phyloP scores from a whole-genome alignment of 2,329 filamentous ascomycete genomes.

The Penicillium concentricum region DNA sequence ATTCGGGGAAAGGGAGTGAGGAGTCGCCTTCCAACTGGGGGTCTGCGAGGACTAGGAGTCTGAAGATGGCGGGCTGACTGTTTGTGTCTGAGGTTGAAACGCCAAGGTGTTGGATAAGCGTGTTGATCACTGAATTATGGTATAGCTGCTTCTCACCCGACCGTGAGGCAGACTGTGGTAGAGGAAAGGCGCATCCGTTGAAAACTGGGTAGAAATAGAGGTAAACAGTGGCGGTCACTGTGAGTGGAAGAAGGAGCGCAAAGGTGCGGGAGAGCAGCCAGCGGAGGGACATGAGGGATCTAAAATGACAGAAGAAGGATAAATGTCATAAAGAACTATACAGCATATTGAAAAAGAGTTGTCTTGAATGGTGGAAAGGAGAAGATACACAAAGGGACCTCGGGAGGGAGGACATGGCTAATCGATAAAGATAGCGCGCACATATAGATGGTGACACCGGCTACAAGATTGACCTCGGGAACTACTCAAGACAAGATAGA shows the following conservation, averaged over 20 bases:
- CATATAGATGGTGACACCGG: not conserved
- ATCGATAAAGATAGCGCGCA: not conserved
- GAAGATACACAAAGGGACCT: not conserved
- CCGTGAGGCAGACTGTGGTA: slow-evolving; percentile 29
- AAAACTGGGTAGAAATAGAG: slow-evolving; percentile 87
- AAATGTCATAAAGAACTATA: slow-evolving; percentile 17
- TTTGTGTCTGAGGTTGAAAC: slow-evolving; percentile 12
- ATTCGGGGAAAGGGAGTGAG: slow-evolving; percentile 62
- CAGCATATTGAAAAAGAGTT: slow-evolving; percentile 19
- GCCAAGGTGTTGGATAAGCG: slow-evolving; percentile 38
- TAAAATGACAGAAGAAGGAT: slow-evolving; percentile 8
- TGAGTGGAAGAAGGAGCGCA: slow-evolving; percentile 61
- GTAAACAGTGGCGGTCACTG: slow-evolving; percentile 69
- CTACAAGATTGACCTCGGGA: too few relatives aligned
- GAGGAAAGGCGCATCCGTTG: slow-evolving; percentile 75
- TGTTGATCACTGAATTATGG: slow-evolving; percentile 32
- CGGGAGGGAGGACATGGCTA: not conserved
- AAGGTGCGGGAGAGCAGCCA: slow-evolving; percentile 47
- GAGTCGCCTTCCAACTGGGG: slow-evolving; percentile 93
- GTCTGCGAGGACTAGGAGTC: slow-evolving; percentile 83
- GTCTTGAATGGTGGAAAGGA: slow-evolving; percentile 7
- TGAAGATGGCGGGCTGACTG: slow-evolving; percentile 65
- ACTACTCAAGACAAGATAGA: not conserved
- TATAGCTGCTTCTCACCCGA: slow-evolving; percentile 3
- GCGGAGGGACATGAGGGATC: slow-evolving; percentile 51